Evolutionary conservation across 2,329 filamentous ascomycete species (phyloP), one percentile per base, ranked within the genome.

Genomic region (Fusarium mundagurra): DNA sequence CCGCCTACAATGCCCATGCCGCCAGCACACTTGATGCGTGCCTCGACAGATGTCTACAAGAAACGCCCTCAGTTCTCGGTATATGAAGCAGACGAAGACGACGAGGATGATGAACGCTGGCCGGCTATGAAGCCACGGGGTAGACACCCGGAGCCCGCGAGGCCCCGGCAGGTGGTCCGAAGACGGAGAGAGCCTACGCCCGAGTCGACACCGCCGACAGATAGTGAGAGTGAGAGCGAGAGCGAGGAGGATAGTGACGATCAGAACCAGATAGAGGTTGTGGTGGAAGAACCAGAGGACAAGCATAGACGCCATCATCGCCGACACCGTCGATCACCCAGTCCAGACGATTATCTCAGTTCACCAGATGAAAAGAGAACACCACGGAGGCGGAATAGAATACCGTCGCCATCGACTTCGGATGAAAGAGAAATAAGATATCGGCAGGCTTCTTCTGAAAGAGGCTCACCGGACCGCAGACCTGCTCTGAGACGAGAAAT

Each of bases 11-110:
- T 81, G 78, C 77, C 78, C 60, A 70, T 70, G 64, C 78, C 78
- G 67, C 77, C 75, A 54, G 69, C 78, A 64, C 78, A 74, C 54
- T 70, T 80, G 59, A 63, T 71, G 43, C 78, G 77, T 67, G 71
- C 80, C 61, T 73, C 80, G 34, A 80, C 80, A 50, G 80, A 81
- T 68, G 75, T 74, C 41, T 80, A 82, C 69, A 72, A 80, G 68
- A 76, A 79, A 53, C 80, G 77, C 59, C 68, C 74, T 43, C 74
- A 77, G 44, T 76, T 80, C 54, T 65, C 78, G 45, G 71, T 79
- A 13, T 77, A 80, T 29, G 73, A 79, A 58, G 73, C 72, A 38
- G 72, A 78, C n/a, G 77, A 80, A 39, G 73, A 78, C 18, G 73
- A 80, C 8, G 74, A 74, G 4, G 63, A 66, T 9, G 68, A 70